phyloP scores from a whole-genome alignment of 768 basidiomycete species.

The Steccherinum ochraceum region DNA sequence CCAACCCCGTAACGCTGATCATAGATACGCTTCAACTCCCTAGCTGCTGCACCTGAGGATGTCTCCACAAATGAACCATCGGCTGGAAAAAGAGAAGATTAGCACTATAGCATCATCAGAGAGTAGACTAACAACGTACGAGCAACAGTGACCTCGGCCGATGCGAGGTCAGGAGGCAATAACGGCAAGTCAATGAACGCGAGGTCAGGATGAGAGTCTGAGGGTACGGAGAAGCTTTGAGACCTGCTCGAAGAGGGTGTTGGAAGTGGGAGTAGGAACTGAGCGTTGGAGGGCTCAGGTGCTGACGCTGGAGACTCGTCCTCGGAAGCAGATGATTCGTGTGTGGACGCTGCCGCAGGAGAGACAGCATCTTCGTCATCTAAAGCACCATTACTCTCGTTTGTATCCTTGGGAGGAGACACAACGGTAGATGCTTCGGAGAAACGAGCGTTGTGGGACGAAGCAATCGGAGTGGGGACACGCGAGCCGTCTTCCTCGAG shows the following conservation, averaged over 20 bases:
- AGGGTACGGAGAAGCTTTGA: not conserved
- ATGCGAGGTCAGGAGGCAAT: conserved; percentile 21
- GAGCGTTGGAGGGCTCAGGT: not conserved
- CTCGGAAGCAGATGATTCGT: not conserved
- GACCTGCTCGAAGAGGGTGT: conserved; percentile 1
- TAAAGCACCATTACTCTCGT: not conserved
- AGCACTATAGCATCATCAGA: conserved; percentile 1
- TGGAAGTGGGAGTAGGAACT: conserved; percentile 7
- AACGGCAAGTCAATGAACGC: conserved; percentile 3
- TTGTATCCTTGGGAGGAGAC: not conserved
- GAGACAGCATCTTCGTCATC: not conserved
- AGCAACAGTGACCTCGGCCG: conserved; percentile 24
- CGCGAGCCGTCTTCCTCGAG: conserved; percentile 6
- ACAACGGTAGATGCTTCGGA: not conserved
- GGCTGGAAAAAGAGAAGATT: conserved; percentile 30
- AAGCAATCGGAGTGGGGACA: conserved; percentile 7
- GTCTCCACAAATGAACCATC: conserved; percentile 80
- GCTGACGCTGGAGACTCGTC: not conserved
- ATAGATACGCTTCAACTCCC: conserved; percentile 70
- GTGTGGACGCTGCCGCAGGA: not conserved
- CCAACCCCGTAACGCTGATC: conserved; percentile 66
- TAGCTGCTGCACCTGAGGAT: conserved; percentile 67
- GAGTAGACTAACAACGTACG: conserved; percentile 15
- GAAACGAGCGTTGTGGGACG: not conserved
- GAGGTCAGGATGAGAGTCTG: conserved; percentile 1